Conservation (phyloP, 768 basidiomycete genomes). For the Royoungia palumana region DNA sequence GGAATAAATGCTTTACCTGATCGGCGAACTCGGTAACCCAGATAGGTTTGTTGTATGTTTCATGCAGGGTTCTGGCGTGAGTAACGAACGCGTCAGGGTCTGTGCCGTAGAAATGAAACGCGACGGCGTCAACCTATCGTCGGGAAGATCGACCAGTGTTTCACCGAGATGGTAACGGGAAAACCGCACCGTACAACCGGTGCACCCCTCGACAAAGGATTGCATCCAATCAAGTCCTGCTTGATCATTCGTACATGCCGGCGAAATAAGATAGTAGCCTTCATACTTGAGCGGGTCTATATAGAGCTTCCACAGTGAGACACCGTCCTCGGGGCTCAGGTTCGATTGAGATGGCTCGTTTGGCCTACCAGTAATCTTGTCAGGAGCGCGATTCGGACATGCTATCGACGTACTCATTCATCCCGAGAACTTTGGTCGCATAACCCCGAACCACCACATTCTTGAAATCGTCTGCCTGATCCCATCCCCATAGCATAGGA, state of each 20-base stretch:
- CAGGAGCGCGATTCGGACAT: background rate
- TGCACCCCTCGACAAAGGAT: conserved; percentile 52
- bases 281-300: conserved; percentile 55
- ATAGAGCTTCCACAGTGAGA: conserved; percentile 58
- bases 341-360: conserved; percentile 64
- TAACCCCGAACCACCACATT: conserved; percentile 47
- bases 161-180: background rate
- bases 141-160: background rate
- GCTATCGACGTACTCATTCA: conserved; percentile 67
- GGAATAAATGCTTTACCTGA: conserved; percentile 37
- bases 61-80: conserved; percentile 50
- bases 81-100: conserved; percentile 44
- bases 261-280: conserved; percentile 64
- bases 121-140: conserved; percentile 55
- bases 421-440: conserved; percentile 55
- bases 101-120: conserved; percentile 72
- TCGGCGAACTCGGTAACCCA: conserved; percentile 75
- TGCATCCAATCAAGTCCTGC: conserved; percentile 66
- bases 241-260: conserved; percentile 65
- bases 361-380: conserved; percentile 45
- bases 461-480: conserved; percentile 48
- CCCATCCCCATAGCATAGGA: conserved; percentile 73
- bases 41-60: conserved; percentile 43
- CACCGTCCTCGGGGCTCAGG: conserved; percentile 52
- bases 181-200: conserved; percentile 48